Conservation (phyloP, 768 basidiomycete genomes). For the Boletus fagicola region DNA sequence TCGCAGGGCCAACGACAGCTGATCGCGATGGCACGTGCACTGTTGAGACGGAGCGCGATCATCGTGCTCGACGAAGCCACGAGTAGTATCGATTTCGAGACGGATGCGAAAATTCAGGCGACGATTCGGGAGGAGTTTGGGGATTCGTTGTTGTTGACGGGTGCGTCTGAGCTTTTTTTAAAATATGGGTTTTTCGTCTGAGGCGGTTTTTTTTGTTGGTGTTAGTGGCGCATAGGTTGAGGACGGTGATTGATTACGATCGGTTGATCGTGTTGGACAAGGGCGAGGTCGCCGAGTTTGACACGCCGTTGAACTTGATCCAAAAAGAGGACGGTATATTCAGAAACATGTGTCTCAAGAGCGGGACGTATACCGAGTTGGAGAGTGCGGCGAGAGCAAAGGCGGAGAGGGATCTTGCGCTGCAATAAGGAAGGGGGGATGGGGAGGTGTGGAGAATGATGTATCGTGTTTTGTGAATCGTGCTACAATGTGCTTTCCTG, state of each 20-base stretch:
- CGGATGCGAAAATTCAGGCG: constrained; percentile 86
- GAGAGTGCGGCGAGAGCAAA: constrained; percentile 54
- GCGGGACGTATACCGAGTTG: constrained; percentile 60
- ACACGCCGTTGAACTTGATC: constrained; percentile 69
- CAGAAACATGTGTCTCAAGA: constrained; percentile 67
- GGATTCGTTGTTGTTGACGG: constrained; percentile 68
- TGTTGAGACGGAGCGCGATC: constrained; percentile 67
- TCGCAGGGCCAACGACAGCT: constrained; percentile 90
- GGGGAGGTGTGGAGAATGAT: background rate
- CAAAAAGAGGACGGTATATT: constrained; percentile 63
- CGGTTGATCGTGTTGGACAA: constrained; percentile 73
- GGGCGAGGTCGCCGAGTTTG: constrained; percentile 56
- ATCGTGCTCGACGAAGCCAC: constrained; percentile 84
- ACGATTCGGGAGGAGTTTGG: constrained; percentile 86
- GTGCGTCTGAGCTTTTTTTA: constrained; percentile 40
- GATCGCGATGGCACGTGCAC: constrained; percentile 81
- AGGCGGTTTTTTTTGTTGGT: background rate
- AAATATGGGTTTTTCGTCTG: background rate
- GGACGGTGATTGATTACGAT: constrained; percentile 81
- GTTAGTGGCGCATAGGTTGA: constrained; percentile 64
- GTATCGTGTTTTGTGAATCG: background rate
- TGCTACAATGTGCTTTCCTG: background rate
- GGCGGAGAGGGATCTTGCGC: constrained; percentile 19
- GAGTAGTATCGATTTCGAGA: constrained; percentile 82
- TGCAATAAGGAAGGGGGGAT: background rate